A percentile compares a stretch with the other conserved stretches of the same genome.
Conservation (phyloP, 257 asterid genomes). For the Petrea volubilis region DNA sequence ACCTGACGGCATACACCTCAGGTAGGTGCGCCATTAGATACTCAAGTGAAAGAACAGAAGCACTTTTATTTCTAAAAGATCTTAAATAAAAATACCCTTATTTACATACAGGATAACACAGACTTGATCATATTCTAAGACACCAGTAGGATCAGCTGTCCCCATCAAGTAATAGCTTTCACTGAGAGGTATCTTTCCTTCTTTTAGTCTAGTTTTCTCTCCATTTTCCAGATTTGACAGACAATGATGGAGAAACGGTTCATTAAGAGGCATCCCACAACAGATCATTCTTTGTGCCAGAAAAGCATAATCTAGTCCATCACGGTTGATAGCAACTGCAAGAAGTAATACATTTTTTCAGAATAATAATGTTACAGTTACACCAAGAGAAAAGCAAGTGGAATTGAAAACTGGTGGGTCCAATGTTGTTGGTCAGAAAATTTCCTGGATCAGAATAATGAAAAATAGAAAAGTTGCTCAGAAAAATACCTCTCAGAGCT, state of each 20-base stretch:
- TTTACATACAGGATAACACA: slow-evolving; percentile 80
- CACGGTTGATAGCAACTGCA: slow-evolving; percentile 66
- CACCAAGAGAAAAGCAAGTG: slow-evolving; percentile 14
- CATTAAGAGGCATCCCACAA: slow-evolving; percentile 67
- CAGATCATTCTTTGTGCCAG: slow-evolving; percentile 66
- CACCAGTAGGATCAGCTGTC: slow-evolving; percentile 81
- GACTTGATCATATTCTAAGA: slow-evolving; percentile 60
- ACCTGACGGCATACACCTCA: too few relatives aligned
- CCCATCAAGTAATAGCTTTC: slow-evolving; percentile 90
- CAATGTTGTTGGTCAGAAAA: background rate
- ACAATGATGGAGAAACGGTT: slow-evolving; percentile 81
- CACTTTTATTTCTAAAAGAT: background rate
- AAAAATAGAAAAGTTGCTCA: background rate
- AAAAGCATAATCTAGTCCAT: slow-evolving; percentile 43
- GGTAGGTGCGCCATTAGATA: background rate
- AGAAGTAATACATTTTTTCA: slow-evolving; percentile 13
- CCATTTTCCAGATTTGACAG: slow-evolving; percentile 35
- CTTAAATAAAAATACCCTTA: too few relatives aligned
- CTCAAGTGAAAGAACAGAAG: background rate
- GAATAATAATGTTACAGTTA: too few relatives aligned
- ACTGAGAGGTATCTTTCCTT: slow-evolving; percentile 64
- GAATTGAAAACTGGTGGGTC: background rate
- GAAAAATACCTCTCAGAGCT: slow-evolving; percentile 67
- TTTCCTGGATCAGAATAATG: too few relatives aligned
- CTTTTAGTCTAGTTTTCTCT: slow-evolving; percentile 45